These are phyloP conservation scores for Anacardium occidentale DNA, from an alignment of 345 rosid genomes.

Conservation along the genomic window DNA sequence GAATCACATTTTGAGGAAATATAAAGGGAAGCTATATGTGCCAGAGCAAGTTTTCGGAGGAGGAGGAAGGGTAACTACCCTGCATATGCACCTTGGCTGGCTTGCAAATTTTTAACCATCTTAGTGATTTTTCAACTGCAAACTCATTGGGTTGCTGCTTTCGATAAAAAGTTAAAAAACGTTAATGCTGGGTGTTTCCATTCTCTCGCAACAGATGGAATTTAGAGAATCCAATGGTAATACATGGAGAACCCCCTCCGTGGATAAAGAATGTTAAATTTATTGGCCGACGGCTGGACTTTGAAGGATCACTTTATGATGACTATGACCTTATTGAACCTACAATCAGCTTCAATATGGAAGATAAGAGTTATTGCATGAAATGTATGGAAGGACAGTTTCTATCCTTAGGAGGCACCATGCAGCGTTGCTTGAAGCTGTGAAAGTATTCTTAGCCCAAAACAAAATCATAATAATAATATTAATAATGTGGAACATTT, in stretches of 20 bases:
- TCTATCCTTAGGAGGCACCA: slow-evolving; percentile 70
- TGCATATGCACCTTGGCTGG: slow-evolving; percentile 94
- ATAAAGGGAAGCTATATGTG: too few relatives aligned
- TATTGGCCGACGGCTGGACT: slow-evolving; percentile 85
- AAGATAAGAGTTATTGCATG: slow-evolving; percentile 62
- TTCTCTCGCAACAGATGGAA: slow-evolving; percentile 70
- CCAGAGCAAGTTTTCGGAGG: too few relatives aligned
- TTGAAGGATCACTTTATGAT: slow-evolving; percentile 89
- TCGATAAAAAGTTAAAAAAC: neutral
- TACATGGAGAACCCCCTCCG: slow-evolving; percentile 90
- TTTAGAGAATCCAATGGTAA: slow-evolving; percentile 87
- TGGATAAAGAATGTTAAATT: slow-evolving; percentile 76
- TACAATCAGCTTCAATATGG: slow-evolving; percentile 77
- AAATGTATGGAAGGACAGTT: slow-evolving; percentile 61
- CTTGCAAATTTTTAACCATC: slow-evolving; percentile 86
- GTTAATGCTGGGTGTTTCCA: slow-evolving; percentile 8
- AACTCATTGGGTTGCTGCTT: slow-evolving; percentile 2
- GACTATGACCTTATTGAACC: slow-evolving; percentile 73
- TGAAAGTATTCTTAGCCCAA: slow-evolving; percentile 52
- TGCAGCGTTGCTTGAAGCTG: slow-evolving; percentile 76
- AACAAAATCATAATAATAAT: too few relatives aligned
- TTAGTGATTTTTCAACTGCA: slow-evolving; percentile 26
- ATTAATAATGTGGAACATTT: too few relatives aligned
- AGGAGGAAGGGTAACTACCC: slow-evolving; percentile 71
- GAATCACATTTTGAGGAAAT: too few relatives aligned